These are phyloP conservation scores for Aspergillus latus DNA, from an alignment of 2,329 filamentous ascomycete species.

Conservation along the genomic window DNA sequence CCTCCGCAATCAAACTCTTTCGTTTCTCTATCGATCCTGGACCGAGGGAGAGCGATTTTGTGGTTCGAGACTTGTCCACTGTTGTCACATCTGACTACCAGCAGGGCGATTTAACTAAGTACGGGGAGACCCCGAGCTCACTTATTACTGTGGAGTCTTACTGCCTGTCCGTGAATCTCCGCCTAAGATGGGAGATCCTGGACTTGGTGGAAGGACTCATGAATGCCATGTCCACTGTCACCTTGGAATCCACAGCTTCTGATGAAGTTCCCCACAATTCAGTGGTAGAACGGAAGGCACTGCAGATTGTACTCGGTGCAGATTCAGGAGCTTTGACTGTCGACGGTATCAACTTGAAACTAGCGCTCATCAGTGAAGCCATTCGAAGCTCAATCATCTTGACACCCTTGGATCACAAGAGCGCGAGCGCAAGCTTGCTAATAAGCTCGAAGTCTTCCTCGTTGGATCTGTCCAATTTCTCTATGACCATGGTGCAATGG, in stretches of 20 bases:
- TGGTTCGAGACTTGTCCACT: conserved; percentile 50
- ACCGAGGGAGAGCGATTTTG: conserved; percentile 75
- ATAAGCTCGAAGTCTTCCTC: conserved; percentile 70
- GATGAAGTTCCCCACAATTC: conserved; percentile 14
- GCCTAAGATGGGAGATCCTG: conserved; percentile 76
- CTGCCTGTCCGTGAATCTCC: conserved; percentile 62
- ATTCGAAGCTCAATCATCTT: conserved; percentile 70
- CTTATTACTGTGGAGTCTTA: conserved; percentile 60
- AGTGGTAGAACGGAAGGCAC: conserved; percentile 31
- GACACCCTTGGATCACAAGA: conserved; percentile 46
- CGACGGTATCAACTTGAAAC: conserved; percentile 78
- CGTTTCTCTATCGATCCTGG: conserved; percentile 74
- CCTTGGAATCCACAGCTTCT: conserved; percentile 28
- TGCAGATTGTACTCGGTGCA: conserved; percentile 75
- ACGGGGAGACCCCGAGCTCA: conserved; percentile 20
- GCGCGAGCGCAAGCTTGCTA: conserved; percentile 61
- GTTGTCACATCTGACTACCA: conserved; percentile 49
- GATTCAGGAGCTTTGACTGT: conserved; percentile 71
- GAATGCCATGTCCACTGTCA: conserved; percentile 50
- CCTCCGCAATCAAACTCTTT: conserved; percentile 31
- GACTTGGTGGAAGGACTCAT: conserved; percentile 66
- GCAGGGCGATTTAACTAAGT: conserved; percentile 26
- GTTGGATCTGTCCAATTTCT: conserved; percentile 67
- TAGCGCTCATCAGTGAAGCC: conserved; percentile 63
- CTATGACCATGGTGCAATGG: conserved; percentile 64